Conservation (phyloP, 192 early-diverging fungal species). For the Mortierella antarctica region DNA sequence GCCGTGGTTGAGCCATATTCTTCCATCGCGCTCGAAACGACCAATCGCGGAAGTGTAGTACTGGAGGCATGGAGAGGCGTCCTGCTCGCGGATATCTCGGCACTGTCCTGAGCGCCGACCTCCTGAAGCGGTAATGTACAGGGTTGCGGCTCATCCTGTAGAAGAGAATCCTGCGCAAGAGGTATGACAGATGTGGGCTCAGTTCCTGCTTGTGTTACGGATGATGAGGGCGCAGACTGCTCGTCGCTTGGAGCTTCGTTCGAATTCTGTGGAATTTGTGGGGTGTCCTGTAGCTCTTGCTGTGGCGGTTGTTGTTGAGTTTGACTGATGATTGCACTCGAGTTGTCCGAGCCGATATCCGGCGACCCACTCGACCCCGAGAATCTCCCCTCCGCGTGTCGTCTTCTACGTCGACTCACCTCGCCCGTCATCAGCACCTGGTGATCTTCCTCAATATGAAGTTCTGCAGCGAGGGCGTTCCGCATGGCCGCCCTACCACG, state of each 20-base stretch:
- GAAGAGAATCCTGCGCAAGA: too few relatives aligned
- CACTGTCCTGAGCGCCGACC: too few relatives aligned
- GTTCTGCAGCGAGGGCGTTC: slow-evolving; percentile 22
- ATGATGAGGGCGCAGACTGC: not conserved
- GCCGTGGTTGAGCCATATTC: too few relatives aligned
- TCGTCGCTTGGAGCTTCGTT: not conserved
- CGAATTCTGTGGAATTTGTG: not conserved
- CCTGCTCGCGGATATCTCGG: too few relatives aligned
- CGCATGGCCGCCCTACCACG: slow-evolving; percentile 34
- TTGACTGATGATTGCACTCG: slow-evolving; percentile 29
- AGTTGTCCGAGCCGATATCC: slow-evolving; percentile 27
- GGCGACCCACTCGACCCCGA: slow-evolving; percentile 5
- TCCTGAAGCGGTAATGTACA: too few relatives aligned
- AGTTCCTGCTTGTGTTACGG: too few relatives aligned
- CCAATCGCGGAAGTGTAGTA: too few relatives aligned
- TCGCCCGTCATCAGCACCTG: slow-evolving; percentile 38
- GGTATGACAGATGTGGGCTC: too few relatives aligned
- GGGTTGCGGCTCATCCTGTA: too few relatives aligned
- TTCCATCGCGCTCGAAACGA: too few relatives aligned
- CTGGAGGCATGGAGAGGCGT: too few relatives aligned
- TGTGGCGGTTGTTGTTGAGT: slow-evolving; percentile 10
- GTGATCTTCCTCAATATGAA: slow-evolving; percentile 38
- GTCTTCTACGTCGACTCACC: slow-evolving; percentile 37
- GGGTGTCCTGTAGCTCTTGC: not conserved
- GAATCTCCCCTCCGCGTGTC: slow-evolving; percentile 22